Evolutionary conservation across 164 flowering plant genomes (phyloP), one percentile per base, ranked within the genome.

Genomic region (Litsea cubeba): DNA sequence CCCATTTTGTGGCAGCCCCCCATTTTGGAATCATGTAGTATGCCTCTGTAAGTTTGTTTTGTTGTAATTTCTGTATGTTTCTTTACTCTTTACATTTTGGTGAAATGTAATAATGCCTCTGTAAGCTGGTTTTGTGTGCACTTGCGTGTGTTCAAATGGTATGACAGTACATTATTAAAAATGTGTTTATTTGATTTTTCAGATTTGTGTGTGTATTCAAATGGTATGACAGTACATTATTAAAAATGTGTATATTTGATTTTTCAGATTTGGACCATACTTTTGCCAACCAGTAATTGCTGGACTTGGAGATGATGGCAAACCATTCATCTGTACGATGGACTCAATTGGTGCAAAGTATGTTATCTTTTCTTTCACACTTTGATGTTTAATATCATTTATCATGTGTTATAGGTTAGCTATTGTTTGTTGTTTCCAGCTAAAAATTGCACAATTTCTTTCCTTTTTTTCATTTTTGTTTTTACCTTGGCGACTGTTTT

Each of bases 261-360:
- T 72, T 25, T 85, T 58, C 75, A 94, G 97, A 84, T 95, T 95
- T 86, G 98, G 98, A 68, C 98, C 97, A 40, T 95, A 91, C 80
- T 89, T 95, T 71, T 85, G 89, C 79, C 97, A 93, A 79, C 97
- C 98, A 67, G 97, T 95, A 66, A 93, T 95, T 84, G 98, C 97
- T 83, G 99, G 99, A 79, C 75, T 93, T 75, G 87, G 97, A 40
- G 97, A 90, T 75, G 94, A 88, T 76, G 87, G 89, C 86, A 89
- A 85, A 75, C 98, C 98, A n/a, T 95, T 93, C 81, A 95, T 95
- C 68, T 93, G 97, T 86, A 95, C 97, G 7, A 91, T 87, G 94
- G 98, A 95, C 76, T 88, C 95, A 3, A 91, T 95, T 84, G 98
- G 97, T 74, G 98, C 97, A 69, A 91, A 90, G 97, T 95, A 87